Evolutionary conservation across 2,329 filamentous ascomycete species (phyloP).

Genomic region (Nigrospora oryzae): DNA sequence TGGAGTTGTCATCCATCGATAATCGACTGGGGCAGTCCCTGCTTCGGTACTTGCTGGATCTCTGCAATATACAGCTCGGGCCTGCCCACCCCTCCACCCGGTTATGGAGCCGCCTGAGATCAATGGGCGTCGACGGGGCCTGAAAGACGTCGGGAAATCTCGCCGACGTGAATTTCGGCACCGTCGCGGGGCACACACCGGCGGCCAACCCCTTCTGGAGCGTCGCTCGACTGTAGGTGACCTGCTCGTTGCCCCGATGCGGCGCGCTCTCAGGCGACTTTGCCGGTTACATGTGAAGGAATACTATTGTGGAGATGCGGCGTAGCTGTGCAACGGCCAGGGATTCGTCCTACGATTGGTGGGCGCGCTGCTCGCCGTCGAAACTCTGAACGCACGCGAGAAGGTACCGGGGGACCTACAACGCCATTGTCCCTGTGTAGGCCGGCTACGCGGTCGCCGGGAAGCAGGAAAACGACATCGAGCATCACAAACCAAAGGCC

Average conservation of each 20-base stretch:
- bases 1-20: neutral
- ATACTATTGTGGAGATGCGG: neutral
- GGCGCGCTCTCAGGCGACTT: neutral
- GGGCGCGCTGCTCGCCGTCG: neutral
- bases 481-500: neutral
- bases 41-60: constrained; percentile 2
- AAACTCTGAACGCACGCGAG: neutral
- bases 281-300: neutral
- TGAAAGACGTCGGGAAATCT: neutral
- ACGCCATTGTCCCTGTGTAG: neutral
- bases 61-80: constrained; percentile 3
- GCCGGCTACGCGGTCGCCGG: neutral
- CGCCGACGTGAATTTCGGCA: neutral
- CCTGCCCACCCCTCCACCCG: constrained; percentile 2
- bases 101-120: constrained; percentile 2
- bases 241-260: neutral
- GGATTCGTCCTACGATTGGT: neutral
- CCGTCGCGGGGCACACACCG: neutral
- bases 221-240: neutral
- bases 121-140: neutral
- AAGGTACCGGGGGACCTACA: neutral
- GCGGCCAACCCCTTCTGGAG: neutral
- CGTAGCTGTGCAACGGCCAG: neutral
- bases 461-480: neutral
- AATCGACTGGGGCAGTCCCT: constrained; percentile 3